Percentiles rank a stretch among this genome's conserved stretches.
These are phyloP conservation scores for Flammula alnicola DNA, from an alignment of 1,284 basidiomycete genomes.

Conservation along the genomic window DNA sequence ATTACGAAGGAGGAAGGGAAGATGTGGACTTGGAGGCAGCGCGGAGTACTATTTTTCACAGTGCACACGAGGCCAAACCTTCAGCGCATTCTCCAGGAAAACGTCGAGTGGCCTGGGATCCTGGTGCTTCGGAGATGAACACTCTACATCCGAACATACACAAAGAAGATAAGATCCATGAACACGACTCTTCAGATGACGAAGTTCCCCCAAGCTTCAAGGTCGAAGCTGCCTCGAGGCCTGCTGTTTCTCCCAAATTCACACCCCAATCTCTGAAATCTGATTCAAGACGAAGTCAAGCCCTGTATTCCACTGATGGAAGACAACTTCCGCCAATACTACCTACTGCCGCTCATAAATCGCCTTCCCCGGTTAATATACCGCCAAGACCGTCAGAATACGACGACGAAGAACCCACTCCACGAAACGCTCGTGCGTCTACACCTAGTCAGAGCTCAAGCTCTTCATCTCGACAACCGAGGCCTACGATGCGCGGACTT, in stretches of 20 bases:
- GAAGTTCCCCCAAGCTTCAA: conserved; percentile 84
- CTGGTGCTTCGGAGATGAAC: conserved; percentile 56
- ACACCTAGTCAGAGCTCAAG: conserved; percentile 18
- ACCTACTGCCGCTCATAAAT: conserved; percentile 33
- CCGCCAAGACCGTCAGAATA: conserved; percentile 75
- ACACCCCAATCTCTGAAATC: conserved; percentile 37
- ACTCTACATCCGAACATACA: conserved; percentile 69
- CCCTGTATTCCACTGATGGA: conserved; percentile 50
- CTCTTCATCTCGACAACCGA: conserved; percentile 38
- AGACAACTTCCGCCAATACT: conserved; percentile 47
- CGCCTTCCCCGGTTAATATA: conserved; percentile 44
- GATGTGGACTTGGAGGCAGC: conserved; percentile 60
- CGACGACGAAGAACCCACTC: conserved; percentile 37
- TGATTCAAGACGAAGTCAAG: conserved; percentile 39
- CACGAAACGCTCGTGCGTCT: conserved; percentile 24
- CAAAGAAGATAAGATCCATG: conserved; percentile 59
- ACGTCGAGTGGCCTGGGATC: conserved; percentile 60
- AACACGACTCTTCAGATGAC: conserved; percentile 71
- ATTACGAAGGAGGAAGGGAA: conserved; percentile 44
- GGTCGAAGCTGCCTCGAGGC: conserved; percentile 63
- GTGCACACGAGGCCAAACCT: conserved; percentile 33
- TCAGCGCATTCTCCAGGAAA: conserved; percentile 47
- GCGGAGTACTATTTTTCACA: conserved; percentile 37
- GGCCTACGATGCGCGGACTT: conserved; percentile 64
- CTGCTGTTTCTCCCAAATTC: conserved; percentile 34